Conservation (phyloP, 164 flowering plant genomes). For the Buxus sempervirens region DNA sequence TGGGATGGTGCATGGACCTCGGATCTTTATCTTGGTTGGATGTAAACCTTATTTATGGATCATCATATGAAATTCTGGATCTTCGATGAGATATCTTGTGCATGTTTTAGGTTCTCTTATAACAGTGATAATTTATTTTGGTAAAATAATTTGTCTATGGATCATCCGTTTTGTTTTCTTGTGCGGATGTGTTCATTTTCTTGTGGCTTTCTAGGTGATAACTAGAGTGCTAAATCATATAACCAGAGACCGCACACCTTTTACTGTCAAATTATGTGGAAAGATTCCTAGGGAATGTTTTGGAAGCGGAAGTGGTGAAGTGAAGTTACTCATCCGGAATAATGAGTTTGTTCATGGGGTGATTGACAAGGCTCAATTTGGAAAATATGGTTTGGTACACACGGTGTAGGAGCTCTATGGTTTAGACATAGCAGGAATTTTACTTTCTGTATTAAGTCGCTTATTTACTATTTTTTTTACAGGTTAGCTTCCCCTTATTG, state of each 20-base stretch:
- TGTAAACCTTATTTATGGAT: no score
- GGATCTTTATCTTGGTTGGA: no score
- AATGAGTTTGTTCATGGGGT: conserved; percentile 87
- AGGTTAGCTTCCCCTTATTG: conserved; percentile 40
- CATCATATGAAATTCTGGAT: no score
- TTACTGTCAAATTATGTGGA: conserved; percentile 60
- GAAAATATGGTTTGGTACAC: conserved; percentile 86
- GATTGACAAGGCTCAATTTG: conserved; percentile 97
- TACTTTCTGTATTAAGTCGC: conserved; percentile 85
- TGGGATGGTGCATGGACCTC: no score
- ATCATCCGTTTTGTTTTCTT: no score
- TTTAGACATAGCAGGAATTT: conserved; percentile 64
- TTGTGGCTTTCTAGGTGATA: conserved; percentile 55
- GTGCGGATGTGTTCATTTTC: no score
- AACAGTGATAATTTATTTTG: no score
- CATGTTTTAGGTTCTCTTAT: no score
- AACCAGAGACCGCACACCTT: conserved; percentile 60
- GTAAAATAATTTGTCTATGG: no score
- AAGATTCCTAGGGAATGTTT: conserved; percentile 57
- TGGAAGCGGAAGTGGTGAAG: conserved; percentile 45
- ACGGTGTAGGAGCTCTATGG: conserved; percentile 93
- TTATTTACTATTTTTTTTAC: conserved; percentile 74
- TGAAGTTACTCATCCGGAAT: conserved; percentile 42
- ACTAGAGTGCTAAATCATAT: conserved; percentile 74
- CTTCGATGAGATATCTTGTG: no score